Conservation (phyloP, 768 basidiomycete genomes). For the Trametes sanguinea region DNA sequence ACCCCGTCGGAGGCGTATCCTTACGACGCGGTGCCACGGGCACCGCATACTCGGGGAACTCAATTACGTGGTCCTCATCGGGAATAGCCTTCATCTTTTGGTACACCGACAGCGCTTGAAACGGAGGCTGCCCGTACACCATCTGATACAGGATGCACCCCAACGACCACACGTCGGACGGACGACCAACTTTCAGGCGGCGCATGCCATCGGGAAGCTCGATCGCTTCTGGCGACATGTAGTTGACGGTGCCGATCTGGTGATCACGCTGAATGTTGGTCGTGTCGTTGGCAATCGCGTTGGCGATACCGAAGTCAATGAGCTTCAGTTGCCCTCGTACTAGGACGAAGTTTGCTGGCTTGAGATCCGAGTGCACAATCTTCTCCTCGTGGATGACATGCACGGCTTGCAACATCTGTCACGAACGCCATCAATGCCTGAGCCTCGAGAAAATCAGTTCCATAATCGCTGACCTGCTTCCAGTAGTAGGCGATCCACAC, state of each 20-base stretch:
- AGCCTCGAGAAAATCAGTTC: background rate
- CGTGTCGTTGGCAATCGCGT: conserved; percentile 97
- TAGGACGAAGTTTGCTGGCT: conserved; percentile 97
- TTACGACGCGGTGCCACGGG: conserved; percentile 30
- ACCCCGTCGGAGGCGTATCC: conserved; percentile 35
- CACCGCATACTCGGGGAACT: conserved; percentile 72
- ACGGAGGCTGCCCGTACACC: conserved; percentile 94
- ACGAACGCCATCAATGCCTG: background rate
- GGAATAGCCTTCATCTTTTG: conserved; percentile 96
- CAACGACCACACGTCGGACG: conserved; percentile 96
- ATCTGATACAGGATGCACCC: conserved; percentile 99
- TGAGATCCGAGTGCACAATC: conserved; percentile 97
- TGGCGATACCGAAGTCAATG: conserved; percentile 99
- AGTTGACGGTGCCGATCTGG: conserved; percentile 97
- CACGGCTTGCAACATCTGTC: conserved; percentile 97
- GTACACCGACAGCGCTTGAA: conserved; percentile 78
- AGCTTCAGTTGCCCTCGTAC: conserved; percentile 94
- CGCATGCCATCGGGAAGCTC: conserved; percentile 85
- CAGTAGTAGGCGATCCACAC: conserved; percentile 95
- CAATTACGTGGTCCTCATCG: conserved; percentile 70
- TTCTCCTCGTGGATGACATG: conserved; percentile 98
- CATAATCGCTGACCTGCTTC: conserved; percentile 77
- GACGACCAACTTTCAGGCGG: conserved; percentile 90
- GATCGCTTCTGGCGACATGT: conserved; percentile 98
- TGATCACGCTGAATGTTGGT: conserved; percentile 97